phyloP scores from a whole-genome alignment of 768 basidiomycete genomes.

The Tricholoma terreum region DNA sequence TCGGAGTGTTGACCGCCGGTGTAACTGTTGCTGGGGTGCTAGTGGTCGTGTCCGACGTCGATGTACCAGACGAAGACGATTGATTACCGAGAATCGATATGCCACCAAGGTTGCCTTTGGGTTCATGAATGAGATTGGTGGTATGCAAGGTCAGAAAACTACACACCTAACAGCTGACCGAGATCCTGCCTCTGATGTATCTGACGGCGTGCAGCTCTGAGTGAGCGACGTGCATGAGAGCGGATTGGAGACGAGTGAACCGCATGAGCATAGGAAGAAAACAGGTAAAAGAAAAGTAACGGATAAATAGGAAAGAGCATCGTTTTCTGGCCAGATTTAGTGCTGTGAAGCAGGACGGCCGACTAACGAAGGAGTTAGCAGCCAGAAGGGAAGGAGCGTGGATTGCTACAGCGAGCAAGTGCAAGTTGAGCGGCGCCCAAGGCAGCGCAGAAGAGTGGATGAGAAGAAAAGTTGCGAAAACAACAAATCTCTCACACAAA shows the following conservation, averaged over 20 bases:
- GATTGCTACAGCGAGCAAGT: constrained; percentile 4
- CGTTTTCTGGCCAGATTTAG: constrained; percentile 14
- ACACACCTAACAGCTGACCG: neutral
- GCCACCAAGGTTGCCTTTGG: neutral
- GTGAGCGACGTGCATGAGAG: constrained; percentile 33
- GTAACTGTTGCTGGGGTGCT: neutral
- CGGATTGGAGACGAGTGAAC: constrained; percentile 36
- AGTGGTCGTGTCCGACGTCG: neutral
- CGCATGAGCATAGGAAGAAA: constrained; percentile 27
- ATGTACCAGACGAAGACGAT: neutral
- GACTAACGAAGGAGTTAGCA: constrained; percentile 8
- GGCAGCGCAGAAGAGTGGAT: neutral
- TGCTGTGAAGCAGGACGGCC: constrained; percentile 10
- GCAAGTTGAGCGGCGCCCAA: neutral
- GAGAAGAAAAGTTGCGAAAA: neutral
- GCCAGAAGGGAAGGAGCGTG: constrained; percentile 15
- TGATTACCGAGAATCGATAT: neutral
- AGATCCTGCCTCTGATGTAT: constrained; percentile 12
- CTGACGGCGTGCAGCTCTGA: constrained; percentile 15
- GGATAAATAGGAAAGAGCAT: constrained; percentile 30
- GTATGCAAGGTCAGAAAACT: neutral
- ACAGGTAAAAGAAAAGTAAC: constrained; percentile 28
- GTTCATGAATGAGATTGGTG: neutral
- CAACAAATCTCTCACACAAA: neutral
- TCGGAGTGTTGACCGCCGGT: too few species aligned